These are phyloP conservation scores for Eleusine coracana DNA, from an alignment of 176 grass and related monocot species.

Conservation along the genomic window DNA sequence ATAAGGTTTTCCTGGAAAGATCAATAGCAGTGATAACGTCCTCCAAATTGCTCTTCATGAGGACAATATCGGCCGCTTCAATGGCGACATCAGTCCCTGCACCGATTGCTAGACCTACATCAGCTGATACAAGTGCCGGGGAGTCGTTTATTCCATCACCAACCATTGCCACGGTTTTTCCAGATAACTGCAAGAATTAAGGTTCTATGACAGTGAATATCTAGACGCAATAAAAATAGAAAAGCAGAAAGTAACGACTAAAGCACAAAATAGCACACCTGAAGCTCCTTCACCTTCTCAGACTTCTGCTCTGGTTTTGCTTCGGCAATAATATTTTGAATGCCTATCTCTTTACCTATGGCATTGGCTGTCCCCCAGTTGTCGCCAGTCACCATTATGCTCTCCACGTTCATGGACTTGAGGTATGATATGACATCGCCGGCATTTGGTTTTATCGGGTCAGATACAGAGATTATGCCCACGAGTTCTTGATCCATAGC, in stretches of 20 bases:
- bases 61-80: slow-evolving; percentile 96
- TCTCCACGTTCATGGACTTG: slow-evolving; percentile 81
- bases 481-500: slow-evolving; percentile 70
- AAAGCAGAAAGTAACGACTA: slow-evolving; percentile 20
- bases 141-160: slow-evolving; percentile 96
- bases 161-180: slow-evolving; percentile 86
- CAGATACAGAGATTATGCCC: slow-evolving; percentile 87
- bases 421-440: slow-evolving; percentile 76
- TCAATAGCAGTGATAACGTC: slow-evolving; percentile 93
- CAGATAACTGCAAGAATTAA: slow-evolving; percentile 54
- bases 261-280: slow-evolving; percentile 50
- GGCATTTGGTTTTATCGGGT: slow-evolving; percentile 84
- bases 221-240: not conserved
- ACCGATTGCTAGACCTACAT: slow-evolving; percentile 85
- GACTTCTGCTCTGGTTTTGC: slow-evolving; percentile 83
- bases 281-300: slow-evolving; percentile 89
- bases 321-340: slow-evolving; percentile 74
- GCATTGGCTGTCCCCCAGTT: slow-evolving; percentile 96
- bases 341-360: slow-evolving; percentile 82
- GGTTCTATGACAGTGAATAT: slow-evolving; percentile 3
- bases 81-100: slow-evolving; percentile 94
- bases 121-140: slow-evolving; percentile 81
- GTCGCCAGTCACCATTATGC: slow-evolving; percentile 98
- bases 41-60: slow-evolving; percentile 96
- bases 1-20: slow-evolving; percentile 88